Percentiles rank a stretch among this genome's conserved stretches.
Conservation (phyloP, 1,284 basidiomycete genomes). For the Fistulina hepatica region DNA sequence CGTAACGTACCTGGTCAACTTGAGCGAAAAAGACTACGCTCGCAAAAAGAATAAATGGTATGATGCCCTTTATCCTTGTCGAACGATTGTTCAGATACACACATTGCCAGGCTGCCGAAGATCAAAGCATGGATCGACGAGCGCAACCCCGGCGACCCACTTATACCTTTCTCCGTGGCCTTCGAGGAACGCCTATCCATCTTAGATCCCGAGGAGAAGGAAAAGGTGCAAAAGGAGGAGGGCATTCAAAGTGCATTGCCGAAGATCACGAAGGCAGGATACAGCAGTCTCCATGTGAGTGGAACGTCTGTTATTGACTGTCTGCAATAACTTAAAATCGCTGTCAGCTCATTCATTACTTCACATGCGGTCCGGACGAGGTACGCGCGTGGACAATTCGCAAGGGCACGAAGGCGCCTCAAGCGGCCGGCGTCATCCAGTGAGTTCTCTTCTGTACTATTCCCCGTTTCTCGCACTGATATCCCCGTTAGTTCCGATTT, state of each 20-base stretch:
- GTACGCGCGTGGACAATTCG: slow-evolving; percentile 98
- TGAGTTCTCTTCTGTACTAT: slow-evolving; percentile 30
- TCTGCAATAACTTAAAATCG: neutral
- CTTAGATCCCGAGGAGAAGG: slow-evolving; percentile 64
- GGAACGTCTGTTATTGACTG: slow-evolving; percentile 10
- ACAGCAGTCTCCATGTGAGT: slow-evolving; percentile 70
- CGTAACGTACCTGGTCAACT: slow-evolving; percentile 96
- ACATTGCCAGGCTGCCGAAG: slow-evolving; percentile 65
- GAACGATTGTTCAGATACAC: neutral
- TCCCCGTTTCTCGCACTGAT: slow-evolving; percentile 10
- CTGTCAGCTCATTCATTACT: slow-evolving; percentile 83
- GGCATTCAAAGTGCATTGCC: slow-evolving; percentile 67
- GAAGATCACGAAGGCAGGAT: slow-evolving; percentile 91
- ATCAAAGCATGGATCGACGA: slow-evolving; percentile 99
- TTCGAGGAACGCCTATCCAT: slow-evolving; percentile 83
- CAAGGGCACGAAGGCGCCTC: slow-evolving; percentile 88
- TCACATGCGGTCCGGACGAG: slow-evolving; percentile 94
- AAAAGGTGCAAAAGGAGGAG: slow-evolving; percentile 64
- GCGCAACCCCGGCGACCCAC: slow-evolving; percentile 90
- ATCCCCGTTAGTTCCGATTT: slow-evolving; percentile 65
- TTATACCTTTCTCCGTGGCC: slow-evolving; percentile 97
- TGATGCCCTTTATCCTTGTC: slow-evolving; percentile 7
- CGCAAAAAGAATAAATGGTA: slow-evolving; percentile 99
- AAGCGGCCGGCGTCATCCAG: slow-evolving; percentile 99
- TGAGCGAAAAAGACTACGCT: slow-evolving; percentile 91